A percentile compares a stretch with the other conserved stretches of the same genome.
These are phyloP conservation scores for Erythrobasidium hasegawianum DNA, from an alignment of 1,284 basidiomycete species.

Conservation along the genomic window DNA sequence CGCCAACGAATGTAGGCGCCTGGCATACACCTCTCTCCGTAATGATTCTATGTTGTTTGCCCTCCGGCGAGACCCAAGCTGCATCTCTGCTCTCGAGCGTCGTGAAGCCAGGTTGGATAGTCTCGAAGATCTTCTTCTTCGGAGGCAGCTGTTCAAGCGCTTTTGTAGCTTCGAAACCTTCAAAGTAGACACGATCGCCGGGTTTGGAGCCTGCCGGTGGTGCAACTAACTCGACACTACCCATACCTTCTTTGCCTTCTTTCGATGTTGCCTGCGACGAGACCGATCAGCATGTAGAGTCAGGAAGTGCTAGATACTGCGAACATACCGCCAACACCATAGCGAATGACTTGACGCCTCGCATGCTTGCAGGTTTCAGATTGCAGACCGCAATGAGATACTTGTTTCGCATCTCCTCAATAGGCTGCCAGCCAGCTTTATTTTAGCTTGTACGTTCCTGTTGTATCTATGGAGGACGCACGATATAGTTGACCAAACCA, in stretches of 20 bases:
- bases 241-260: constrained; percentile 65
- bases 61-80: constrained; percentile 78
- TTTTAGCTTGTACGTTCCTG: too few relatives aligned
- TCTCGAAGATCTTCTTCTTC: constrained; percentile 96
- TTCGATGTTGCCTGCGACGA: constrained; percentile 69
- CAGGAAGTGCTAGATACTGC: too few relatives aligned
- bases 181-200: constrained; percentile 89
- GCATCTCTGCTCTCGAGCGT: constrained; percentile 83
- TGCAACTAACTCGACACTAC: constrained; percentile 73
- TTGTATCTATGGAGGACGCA: constrained; percentile 57
- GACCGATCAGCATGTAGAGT: too few relatives aligned
- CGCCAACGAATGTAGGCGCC: constrained; percentile 76
- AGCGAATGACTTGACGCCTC: constrained; percentile 90
- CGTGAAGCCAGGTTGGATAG: constrained; percentile 74
- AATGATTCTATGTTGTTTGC: constrained; percentile 73
- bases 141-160: constrained; percentile 53
- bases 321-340: constrained; percentile 83
- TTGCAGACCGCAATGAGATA: constrained; percentile 87
- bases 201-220: constrained; percentile 81
- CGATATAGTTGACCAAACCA: constrained; percentile 89
- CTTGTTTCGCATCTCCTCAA: constrained; percentile 64
- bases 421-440: neutral
- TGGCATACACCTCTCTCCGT: constrained; percentile 77
- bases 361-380: constrained; percentile 90
- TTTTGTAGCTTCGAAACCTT: constrained; percentile 56